Evolutionary conservation across 2,329 filamentous ascomycete genomes (phyloP).

Genomic region (Coniochaeta sp.): DNA sequence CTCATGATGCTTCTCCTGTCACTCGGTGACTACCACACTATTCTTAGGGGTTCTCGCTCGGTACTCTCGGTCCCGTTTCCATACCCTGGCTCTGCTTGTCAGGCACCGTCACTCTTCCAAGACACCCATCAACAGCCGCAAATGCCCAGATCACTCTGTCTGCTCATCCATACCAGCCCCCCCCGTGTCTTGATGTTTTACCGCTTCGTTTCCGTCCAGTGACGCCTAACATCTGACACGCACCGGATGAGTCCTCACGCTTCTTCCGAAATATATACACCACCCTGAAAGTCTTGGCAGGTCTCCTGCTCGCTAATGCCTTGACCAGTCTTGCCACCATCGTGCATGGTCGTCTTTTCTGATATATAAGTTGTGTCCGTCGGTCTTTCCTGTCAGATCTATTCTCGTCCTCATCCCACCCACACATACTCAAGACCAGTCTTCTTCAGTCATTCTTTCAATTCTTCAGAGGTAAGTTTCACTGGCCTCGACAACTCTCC

Average conservation of each 20-base stretch:
- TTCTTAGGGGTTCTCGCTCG: not conserved
- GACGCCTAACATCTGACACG: conserved; percentile 30
- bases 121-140: not conserved
- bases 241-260: conserved; percentile 29
- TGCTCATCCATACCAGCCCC: not conserved
- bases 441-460: conserved; percentile 36
- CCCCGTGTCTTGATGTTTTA: conserved; percentile 21
- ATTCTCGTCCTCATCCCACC: conserved; percentile 27
- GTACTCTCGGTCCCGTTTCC: conserved; percentile 3
- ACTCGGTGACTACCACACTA: not conserved
- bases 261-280: conserved; percentile 26
- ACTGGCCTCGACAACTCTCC: conserved; percentile 1
- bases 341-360: conserved; percentile 5
- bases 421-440: conserved; percentile 22
- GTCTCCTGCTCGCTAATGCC: conserved; percentile 17
- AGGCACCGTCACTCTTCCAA: not conserved
- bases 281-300: conserved; percentile 23
- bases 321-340: conserved; percentile 6
- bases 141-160: not conserved
- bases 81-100: not conserved
- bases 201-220: conserved; percentile 19
- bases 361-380: conserved; percentile 30
- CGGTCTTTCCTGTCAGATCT: conserved; percentile 13
- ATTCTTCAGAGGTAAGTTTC: conserved; percentile 37
- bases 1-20: not conserved